These are phyloP conservation scores for Penicillium janthinellum DNA, from an alignment of 2,329 filamentous ascomycete species.

Conservation along the genomic window DNA sequence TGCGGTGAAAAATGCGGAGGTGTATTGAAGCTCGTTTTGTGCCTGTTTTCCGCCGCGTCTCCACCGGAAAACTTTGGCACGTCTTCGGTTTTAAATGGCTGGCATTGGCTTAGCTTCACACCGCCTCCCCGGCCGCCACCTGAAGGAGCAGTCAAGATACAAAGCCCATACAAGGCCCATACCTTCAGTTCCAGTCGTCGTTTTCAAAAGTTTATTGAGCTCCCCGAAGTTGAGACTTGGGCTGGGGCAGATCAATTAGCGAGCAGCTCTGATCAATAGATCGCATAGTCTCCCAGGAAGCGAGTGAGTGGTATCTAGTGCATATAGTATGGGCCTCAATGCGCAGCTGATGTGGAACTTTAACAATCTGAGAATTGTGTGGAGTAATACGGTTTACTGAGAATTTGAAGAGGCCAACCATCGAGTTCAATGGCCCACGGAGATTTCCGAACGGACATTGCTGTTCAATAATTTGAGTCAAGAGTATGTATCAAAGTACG, in stretches of 20 bases:
- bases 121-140: slow-evolving; percentile 17
- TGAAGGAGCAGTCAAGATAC: slow-evolving; percentile 7
- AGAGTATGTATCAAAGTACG: neutral
- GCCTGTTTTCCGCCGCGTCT: slow-evolving; percentile 13
- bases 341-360: too few species aligned
- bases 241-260: too few species aligned
- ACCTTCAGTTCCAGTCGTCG: neutral
- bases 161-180: slow-evolving; percentile 4
- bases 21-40: slow-evolving; percentile 16
- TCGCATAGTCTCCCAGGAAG: too few species aligned
- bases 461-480: too few species aligned
- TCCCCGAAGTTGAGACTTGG: too few species aligned
- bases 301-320: neutral
- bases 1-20: slow-evolving; percentile 16
- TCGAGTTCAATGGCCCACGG: neutral
- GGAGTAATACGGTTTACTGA: too few species aligned
- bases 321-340: neutral
- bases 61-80: slow-evolving; percentile 22
- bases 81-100: neutral
- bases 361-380: too few species aligned
- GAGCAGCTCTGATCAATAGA: too few species aligned
- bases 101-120: slow-evolving; percentile 11
- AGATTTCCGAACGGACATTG: too few species aligned
- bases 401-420: neutral
- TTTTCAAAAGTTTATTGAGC: neutral